Percentiles rank a stretch among this genome's conserved stretches.
Evolutionary conservation across 1,284 basidiomycete genomes (phyloP).

Genomic region (Mycosarcoma maydis): DNA sequence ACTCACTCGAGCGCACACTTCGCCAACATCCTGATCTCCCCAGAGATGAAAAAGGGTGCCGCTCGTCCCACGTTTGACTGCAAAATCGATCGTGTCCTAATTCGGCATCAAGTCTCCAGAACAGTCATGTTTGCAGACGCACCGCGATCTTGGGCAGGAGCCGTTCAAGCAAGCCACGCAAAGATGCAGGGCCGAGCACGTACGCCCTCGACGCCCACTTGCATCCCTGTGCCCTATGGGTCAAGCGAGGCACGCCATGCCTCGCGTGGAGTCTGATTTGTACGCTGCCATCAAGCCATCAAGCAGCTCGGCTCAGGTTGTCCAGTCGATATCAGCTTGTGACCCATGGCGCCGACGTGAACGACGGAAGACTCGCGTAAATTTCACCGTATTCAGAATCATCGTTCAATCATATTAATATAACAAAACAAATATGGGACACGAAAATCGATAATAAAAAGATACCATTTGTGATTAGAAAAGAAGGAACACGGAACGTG

Average conservation of each 20-base stretch:
- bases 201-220: slow-evolving; percentile 14
- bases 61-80: not conserved
- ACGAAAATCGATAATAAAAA: not conserved
- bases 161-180: not conserved
- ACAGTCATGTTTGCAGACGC: not conserved
- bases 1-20: no score
- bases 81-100: slow-evolving; percentile 1
- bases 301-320: slow-evolving; percentile 1
- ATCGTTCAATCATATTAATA: no score
- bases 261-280: not conserved
- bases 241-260: not conserved
- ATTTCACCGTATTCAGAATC: no score
- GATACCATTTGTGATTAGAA: no score
- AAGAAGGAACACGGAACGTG: no score
- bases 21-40: no score
- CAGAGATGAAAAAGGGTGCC: no score
- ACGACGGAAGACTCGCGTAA: no score
- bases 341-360: no score
- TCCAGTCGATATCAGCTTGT: no score
- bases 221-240: not conserved
- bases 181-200: not conserved
- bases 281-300: no score
- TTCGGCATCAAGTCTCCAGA: not conserved
- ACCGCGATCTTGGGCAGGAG: not conserved
- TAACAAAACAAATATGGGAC: not conserved